These are phyloP conservation scores for Tillandsia fasciculata DNA, from an alignment of 176 grass and related monocot species.

Conservation along the genomic window DNA sequence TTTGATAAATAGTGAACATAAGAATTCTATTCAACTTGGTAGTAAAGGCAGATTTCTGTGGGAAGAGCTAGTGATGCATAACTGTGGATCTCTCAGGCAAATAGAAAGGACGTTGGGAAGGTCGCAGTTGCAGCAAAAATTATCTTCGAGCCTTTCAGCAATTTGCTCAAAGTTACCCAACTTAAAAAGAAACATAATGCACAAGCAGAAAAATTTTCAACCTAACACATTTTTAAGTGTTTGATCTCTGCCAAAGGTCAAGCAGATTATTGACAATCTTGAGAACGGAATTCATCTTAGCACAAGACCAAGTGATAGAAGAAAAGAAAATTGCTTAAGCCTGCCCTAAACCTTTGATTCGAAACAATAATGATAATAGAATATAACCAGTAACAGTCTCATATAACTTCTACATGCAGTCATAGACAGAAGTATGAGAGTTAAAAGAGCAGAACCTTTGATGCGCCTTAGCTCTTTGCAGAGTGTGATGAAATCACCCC, in stretches of 20 bases:
- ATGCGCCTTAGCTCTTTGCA: conserved; percentile 91
- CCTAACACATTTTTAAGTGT: background rate
- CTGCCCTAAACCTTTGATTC: too few relatives aligned
- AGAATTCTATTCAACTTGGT: background rate
- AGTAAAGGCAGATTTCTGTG: background rate
- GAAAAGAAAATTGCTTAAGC: too few relatives aligned
- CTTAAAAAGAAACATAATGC: too few relatives aligned
- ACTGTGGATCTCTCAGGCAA: background rate
- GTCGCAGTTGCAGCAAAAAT: background rate
- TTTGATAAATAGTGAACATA: background rate
- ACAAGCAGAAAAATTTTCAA: too few relatives aligned
- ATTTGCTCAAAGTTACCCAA: background rate
- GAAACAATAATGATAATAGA: background rate
- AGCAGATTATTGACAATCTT: background rate
- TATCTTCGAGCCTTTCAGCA: background rate
- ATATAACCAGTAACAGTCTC: background rate
- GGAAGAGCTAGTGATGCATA: background rate
- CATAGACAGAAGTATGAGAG: conserved; percentile 2
- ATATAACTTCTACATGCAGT: conserved; percentile 2
- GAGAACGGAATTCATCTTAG: background rate
- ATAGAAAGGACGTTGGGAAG: background rate
- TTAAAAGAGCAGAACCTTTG: conserved; percentile 51
- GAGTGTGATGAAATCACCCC: conserved; percentile 85
- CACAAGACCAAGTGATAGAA: background rate
- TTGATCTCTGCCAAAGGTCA: background rate